Evolutionary conservation across 2,329 filamentous ascomycete species (phyloP), one percentile per base, ranked within the genome.

Genomic region (Exophiala oligosperma): DNA sequence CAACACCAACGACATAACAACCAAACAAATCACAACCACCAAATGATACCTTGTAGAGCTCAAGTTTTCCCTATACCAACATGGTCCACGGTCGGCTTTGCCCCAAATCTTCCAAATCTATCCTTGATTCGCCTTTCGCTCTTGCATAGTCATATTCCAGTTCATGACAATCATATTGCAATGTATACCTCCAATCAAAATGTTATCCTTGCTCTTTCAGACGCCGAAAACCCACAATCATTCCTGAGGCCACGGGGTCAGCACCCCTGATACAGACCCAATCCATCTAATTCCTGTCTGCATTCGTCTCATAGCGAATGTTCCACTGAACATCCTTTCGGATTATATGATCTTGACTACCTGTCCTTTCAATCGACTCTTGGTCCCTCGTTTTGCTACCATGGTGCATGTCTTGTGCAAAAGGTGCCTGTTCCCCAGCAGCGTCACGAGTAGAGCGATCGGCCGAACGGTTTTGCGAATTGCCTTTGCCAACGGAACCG

Each of bases 241-340:
- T 17, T 41, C 38, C 38, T 17, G 38, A 14, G 38, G 38, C 5
- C 11, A 41, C 5, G 29, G 29, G 29, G 29, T 8, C 29, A 9
- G 29, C 29, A 35, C 11, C 29, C 29, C 29, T 4, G 7, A 35
- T n/a, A 28, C 23, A 9, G 17, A 48, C 14, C 26, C 7, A n/a
- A 28, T 8, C 46, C 23, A n/a, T 17, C 9, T 9, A 41, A 5
- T 17, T 48, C 23, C n/a, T n/a, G 24, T 46, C 46, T 21, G 40
- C 40, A 17, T 57, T 28, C 11, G 37, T 55, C 49, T 65, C 63
- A 47, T 65, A 64, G 26, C 57, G 61, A 47, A 65, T 40, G 9
- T 56, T 49, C 63, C 63, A 65, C 38, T 62, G 54, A 9, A 64
- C 57, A 51, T 63, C 62, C 52, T 63, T 63, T 49, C 64, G 60